Base-by-base conservation (phyloP, 495 filamentous ascomycete genomes). In the Thermochaetoides thermophila region DNA sequence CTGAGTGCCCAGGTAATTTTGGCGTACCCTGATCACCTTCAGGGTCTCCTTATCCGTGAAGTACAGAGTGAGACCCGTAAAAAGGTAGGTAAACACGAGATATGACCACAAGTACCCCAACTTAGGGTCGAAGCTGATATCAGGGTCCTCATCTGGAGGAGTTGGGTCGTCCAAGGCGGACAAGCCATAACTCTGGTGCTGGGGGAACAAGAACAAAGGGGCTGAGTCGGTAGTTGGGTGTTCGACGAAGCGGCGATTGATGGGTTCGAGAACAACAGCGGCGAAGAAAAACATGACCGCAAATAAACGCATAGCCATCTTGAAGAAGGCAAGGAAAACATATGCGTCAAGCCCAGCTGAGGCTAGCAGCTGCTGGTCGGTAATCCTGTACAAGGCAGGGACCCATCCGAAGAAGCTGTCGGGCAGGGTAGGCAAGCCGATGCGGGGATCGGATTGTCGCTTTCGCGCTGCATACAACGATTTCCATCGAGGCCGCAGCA, bases 341-440 rank as follows among this genome's bases (percentile, higher is more conserved):
- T 78, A 99, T 32, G 89, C 91, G 61, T 99, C 91, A 28, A 99
- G 64, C 0, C 91, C 91, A 9, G 86, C 86, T 18, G 87, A 89
- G 23, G 78, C 74, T 28, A 99, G 64, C 14, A 96, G 73, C 53
- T 96, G 76, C 47, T 92, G 71, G 27, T 96, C 85, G 9, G 79
- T 83, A 31, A 99, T 81, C 31, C 59, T 64, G 64, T 87, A 89
- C n/a, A 99, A 61, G 7, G 75, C 72, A 2, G 83, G 76, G 20
- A 96, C 89, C 91, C 91, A 99, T 48, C 86, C 89, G 41, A 96
- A 81, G 46, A 94, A 76, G 21, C 68, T 76, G 46, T 84, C 73
- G 28, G 91, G 85, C 5, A 99, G 74, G 27, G 78, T 72, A 4
- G 91, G 91, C 18, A 96, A 61, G 9, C 62, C 59, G n/a, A 74